These are phyloP conservation scores for Claviceps capensis DNA, from an alignment of 2,329 filamentous ascomycete genomes.

Conservation along the genomic window DNA sequence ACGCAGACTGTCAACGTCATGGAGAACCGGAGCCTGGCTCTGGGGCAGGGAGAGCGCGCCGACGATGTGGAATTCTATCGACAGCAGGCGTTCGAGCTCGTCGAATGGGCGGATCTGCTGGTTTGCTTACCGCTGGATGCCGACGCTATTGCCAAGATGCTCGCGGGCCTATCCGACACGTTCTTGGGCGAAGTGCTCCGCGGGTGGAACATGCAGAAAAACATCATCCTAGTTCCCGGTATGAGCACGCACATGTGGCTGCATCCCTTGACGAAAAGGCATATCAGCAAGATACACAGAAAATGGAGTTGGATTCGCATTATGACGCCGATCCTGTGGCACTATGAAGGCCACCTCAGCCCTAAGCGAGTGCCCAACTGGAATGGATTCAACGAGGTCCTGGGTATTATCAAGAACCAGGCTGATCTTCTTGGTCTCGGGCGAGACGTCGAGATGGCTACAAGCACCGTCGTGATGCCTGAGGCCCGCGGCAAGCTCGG, in stretches of 20 bases:
- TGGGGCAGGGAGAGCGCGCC: conserved; percentile 19
- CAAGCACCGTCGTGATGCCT: conserved; percentile 22
- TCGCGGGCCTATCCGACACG: conserved; percentile 70
- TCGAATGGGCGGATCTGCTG: conserved; percentile 78
- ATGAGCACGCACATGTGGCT: conserved; percentile 88
- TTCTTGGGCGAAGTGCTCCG: conserved; percentile 68
- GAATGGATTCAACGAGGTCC: conserved; percentile 56
- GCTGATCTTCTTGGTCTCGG: conserved; percentile 62
- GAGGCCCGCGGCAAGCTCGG: conserved; percentile 21
- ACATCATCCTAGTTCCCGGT: conserved; percentile 70
- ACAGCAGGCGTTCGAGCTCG: conserved; percentile 49
- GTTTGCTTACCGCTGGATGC: conserved; percentile 77
- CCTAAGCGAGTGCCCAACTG: conserved; percentile 44
- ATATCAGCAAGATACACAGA: conserved; percentile 66
- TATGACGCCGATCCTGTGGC: conserved; percentile 70
- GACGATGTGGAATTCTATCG: conserved; percentile 38
- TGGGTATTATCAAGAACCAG: conserved; percentile 63
- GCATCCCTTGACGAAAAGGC: conserved; percentile 76
- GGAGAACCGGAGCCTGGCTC: conserved; percentile 34
- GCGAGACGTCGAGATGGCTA: conserved; percentile 49
- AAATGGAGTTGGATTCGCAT: conserved; percentile 84
- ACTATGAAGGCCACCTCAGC: conserved; percentile 44
- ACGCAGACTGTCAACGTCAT: conserved; percentile 49
- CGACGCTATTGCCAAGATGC: conserved; percentile 74
- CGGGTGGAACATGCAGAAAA: conserved; percentile 78